A percentile compares a stretch with the other conserved stretches of the same genome.
Conservation (phyloP, 148 eudicot species). For the Polygonum maritimum region DNA sequence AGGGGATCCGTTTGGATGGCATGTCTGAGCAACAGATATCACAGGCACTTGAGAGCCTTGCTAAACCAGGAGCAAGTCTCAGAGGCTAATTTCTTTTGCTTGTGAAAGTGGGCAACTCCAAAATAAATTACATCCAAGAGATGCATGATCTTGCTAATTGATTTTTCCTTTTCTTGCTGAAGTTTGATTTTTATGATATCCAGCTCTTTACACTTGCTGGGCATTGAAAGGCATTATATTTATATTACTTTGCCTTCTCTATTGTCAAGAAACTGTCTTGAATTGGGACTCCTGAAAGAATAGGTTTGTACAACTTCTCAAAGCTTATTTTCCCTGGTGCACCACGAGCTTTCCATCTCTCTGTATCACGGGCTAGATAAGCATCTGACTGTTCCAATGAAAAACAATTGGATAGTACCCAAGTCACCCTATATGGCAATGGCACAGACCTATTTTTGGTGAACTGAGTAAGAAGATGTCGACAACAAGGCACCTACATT, state of each 20-base stretch:
- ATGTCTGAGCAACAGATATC: constrained; percentile 67
- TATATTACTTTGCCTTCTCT: no score
- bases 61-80: constrained; percentile 54
- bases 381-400: background rate
- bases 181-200: background rate
- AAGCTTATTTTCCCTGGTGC: background rate
- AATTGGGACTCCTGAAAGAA: background rate
- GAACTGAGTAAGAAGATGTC: no score
- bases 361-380: background rate
- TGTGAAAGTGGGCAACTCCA: background rate
- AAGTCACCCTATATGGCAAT: no score
- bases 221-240: no score
- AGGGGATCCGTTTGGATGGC: constrained; percentile 77
- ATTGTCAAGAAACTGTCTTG: background rate
- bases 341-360: background rate
- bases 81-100: constrained; percentile 34
- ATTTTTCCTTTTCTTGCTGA: background rate
- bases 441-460: no score
- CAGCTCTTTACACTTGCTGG: background rate
- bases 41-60: constrained; percentile 73
- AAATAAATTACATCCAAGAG: constrained; percentile 8
- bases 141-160: background rate
- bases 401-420: no score
- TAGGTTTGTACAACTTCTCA: background rate
- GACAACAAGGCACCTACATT: no score